Evolutionary conservation across 805 yeast genomes (phyloP).

Genomic region (Ogataea thermomethanolica): DNA sequence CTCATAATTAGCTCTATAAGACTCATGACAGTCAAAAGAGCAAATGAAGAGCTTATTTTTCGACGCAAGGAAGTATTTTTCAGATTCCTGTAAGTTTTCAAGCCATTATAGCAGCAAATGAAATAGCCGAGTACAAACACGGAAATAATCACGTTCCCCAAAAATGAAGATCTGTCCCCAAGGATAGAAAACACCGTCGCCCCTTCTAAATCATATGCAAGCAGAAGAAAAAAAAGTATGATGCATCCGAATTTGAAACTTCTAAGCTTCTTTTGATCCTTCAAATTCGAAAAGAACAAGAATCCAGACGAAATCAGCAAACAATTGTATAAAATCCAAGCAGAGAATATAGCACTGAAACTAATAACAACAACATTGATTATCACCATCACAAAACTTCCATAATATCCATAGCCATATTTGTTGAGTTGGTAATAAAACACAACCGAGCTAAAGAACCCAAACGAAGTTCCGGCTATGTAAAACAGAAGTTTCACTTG

Average conservation of each 20-base stretch:
- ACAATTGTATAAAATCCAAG: conserved; percentile 33
- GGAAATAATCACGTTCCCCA: conserved; percentile 23
- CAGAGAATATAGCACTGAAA: conserved; percentile 24
- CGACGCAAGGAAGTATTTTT: conserved; percentile 16
- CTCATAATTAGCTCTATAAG: conserved; percentile 19
- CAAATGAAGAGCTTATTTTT: conserved; percentile 17
- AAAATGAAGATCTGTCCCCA: conserved; percentile 20
- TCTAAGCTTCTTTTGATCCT: conserved; percentile 13
- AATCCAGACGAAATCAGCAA: conserved; percentile 31
- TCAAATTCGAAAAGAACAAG: conserved; percentile 20
- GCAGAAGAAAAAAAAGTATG: conserved; percentile 24
- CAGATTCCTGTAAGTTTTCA: conserved; percentile 21
- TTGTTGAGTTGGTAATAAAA: conserved; percentile 23
- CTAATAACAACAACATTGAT: conserved; percentile 22
- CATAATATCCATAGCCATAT: conserved; percentile 25
- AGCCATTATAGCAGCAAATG: conserved; percentile 17
- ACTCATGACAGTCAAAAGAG: conserved; percentile 18
- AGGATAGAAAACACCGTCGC: conserved; percentile 29
- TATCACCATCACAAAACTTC: conserved; percentile 19
- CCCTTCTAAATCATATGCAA: conserved; percentile 30
- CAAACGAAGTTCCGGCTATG: conserved; percentile 17
- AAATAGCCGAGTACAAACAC: conserved; percentile 21
- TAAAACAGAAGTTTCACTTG: conserved; percentile 29
- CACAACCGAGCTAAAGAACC: conserved; percentile 15
- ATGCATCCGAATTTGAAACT: conserved; percentile 21